These are phyloP conservation scores for Trichoderma cornu-damae DNA, from an alignment of 2,329 filamentous ascomycete species.

Conservation along the genomic window DNA sequence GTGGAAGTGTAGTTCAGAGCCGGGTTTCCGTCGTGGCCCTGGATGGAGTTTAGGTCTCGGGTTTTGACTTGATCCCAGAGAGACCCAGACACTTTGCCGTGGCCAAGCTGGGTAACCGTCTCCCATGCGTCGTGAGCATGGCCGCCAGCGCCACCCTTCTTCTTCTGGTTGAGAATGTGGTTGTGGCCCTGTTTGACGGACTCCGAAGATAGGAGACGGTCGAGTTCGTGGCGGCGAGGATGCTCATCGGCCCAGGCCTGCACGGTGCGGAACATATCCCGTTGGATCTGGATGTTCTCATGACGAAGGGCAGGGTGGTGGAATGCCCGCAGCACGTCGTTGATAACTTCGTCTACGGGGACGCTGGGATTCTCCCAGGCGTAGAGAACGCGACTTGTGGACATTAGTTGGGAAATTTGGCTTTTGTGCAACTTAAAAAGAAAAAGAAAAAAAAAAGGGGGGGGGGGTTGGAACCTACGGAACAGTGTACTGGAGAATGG, in stretches of 20 bases:
- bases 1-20: slow-evolving; percentile 35
- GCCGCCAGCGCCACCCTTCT: slow-evolving; percentile 31
- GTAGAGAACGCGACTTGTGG: slow-evolving; percentile 66
- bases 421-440: too few relatives aligned
- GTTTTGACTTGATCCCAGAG: slow-evolving; percentile 59
- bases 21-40: slow-evolving; percentile 41
- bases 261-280: slow-evolving; percentile 83
- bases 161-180: slow-evolving; percentile 49
- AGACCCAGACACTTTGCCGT: slow-evolving; percentile 54
- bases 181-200: slow-evolving; percentile 81
- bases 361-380: slow-evolving; percentile 88
- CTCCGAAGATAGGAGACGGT: slow-evolving; percentile 72
- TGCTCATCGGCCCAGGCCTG: slow-evolving; percentile 71
- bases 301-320: slow-evolving; percentile 85
- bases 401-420: neutral
- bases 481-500: slow-evolving; percentile 78
- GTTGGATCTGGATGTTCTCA: slow-evolving; percentile 70
- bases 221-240: slow-evolving; percentile 61
- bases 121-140: slow-evolving; percentile 42
- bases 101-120: slow-evolving; percentile 42
- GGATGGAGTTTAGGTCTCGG: slow-evolving; percentile 53
- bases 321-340: slow-evolving; percentile 77
- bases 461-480: slow-evolving; percentile 48
- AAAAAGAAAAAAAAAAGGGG: too few relatives aligned
- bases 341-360: slow-evolving; percentile 73